phyloP scores from a whole-genome alignment of 305 asterid genomes.

The Fraxinus angustifolia region DNA sequence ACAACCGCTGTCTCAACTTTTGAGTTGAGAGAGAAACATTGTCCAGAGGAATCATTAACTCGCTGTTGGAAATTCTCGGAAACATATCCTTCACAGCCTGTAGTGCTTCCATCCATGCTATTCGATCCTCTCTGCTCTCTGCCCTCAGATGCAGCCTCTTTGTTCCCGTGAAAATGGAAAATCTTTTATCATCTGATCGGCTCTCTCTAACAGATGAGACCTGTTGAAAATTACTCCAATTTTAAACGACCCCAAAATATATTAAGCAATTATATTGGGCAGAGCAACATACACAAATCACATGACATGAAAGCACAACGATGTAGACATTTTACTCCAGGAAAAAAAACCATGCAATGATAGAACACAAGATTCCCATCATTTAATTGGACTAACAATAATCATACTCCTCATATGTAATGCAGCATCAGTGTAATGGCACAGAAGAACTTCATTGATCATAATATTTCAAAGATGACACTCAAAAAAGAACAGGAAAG shows the following conservation, averaged over 20 bases:
- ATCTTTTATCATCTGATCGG: conserved; percentile 89
- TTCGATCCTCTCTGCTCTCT: conserved; percentile 77
- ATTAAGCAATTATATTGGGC: background rate
- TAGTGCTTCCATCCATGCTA: conserved; percentile 87
- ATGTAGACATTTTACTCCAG: background rate
- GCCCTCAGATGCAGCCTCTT: conserved; percentile 93
- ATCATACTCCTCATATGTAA: conserved; percentile 3
- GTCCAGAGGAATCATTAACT: conserved; percentile 87
- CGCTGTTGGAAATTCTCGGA: conserved; percentile 95
- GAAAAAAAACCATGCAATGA: conserved; percentile 9
- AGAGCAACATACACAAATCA: background rate
- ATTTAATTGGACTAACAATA: background rate
- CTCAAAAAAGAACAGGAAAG: background rate
- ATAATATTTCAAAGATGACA: background rate
- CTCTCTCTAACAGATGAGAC: conserved; percentile 91
- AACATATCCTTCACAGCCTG: conserved; percentile 91
- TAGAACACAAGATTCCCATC: background rate
- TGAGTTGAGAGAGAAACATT: conserved; percentile 67
- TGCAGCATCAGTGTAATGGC: background rate
- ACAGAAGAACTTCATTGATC: conserved; percentile 11
- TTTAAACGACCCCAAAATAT: conserved; percentile 17
- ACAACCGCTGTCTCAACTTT: conserved; percentile 67
- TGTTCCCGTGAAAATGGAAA: conserved; percentile 92
- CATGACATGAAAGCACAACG: conserved; percentile 4
- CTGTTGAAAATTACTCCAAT: conserved; percentile 37